These are phyloP conservation scores for Cadophora luteo-olivacea DNA, from an alignment of 2,329 filamentous ascomycete genomes.

Conservation along the genomic window DNA sequence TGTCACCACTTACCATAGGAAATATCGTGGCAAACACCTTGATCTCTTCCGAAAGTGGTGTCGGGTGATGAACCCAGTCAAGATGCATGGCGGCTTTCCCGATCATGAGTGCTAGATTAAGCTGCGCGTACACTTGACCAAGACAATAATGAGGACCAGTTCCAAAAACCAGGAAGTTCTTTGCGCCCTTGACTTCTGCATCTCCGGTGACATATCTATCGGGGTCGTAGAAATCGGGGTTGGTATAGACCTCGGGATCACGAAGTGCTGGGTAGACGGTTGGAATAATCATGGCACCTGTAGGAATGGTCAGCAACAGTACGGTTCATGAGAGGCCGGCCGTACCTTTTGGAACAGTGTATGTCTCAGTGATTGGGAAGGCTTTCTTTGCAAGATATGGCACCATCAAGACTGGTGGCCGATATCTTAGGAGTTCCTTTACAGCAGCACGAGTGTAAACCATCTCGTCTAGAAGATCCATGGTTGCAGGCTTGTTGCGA, in stretches of 20 bases:
- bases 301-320: conserved; percentile 22
- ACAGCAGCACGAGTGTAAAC: conserved; percentile 91
- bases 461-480: conserved; percentile 89
- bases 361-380: conserved; percentile 86
- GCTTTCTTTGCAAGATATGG: conserved; percentile 94
- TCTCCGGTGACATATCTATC: conserved; percentile 91
- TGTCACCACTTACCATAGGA: conserved; percentile 74
- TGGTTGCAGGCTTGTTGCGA: conserved; percentile 69
- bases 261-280: conserved; percentile 90
- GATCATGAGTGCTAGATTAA: conserved; percentile 87
- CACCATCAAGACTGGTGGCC: conserved; percentile 96
- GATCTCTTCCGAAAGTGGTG: conserved; percentile 87
- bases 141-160: conserved; percentile 96
- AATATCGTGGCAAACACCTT: conserved; percentile 99
- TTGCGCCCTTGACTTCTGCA: conserved; percentile 78
- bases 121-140: conserved; percentile 88
- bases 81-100: conserved; percentile 87
- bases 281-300: conserved; percentile 90
- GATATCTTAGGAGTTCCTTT: conserved; percentile 89
- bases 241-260: conserved; percentile 89
- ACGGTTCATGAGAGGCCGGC: conserved; percentile 13
- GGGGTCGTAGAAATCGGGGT: conserved; percentile 87
- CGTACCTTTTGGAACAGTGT: conserved; percentile 88
- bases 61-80: conserved; percentile 90
- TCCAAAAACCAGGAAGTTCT: conserved; percentile 98